Evolutionary conservation across 2,329 filamentous ascomycete genomes (phyloP).

Genomic region (Leptodontidium sp.): DNA sequence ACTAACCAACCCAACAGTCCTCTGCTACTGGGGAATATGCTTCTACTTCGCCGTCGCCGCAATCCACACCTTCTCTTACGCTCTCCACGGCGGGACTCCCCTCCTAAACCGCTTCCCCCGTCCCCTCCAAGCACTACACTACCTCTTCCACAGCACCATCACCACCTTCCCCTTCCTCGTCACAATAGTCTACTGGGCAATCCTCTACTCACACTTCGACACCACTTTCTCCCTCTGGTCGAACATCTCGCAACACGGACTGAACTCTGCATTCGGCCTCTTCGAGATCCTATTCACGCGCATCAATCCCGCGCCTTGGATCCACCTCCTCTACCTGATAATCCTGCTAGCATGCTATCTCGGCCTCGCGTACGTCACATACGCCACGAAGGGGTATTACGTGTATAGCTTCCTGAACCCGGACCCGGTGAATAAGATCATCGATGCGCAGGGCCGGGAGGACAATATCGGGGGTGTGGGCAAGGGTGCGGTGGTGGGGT

Average conservation of each 20-base stretch:
- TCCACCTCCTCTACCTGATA: constrained; percentile 73
- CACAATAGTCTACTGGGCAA: constrained; percentile 74
- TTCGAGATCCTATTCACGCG: constrained; percentile 77
- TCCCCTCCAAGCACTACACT: constrained; percentile 69
- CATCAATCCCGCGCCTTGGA: constrained; percentile 67
- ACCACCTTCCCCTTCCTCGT: constrained; percentile 73
- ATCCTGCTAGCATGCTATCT: constrained; percentile 78
- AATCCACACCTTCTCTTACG: constrained; percentile 75
- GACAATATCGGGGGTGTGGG: constrained; percentile 33
- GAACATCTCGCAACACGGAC: constrained; percentile 76
- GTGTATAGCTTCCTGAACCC: constrained; percentile 82
- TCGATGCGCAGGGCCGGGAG: constrained; percentile 25
- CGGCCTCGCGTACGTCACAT: constrained; percentile 76
- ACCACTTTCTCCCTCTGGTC: constrained; percentile 64
- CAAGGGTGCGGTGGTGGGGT: constrained; percentile 36
- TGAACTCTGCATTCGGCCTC: constrained; percentile 79
- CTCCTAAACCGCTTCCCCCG: constrained; percentile 68
- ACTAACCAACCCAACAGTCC: constrained; percentile 31
- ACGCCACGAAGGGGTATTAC: constrained; percentile 75
- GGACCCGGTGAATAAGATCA: constrained; percentile 14
- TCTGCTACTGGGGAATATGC: constrained; percentile 80
- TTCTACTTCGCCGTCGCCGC: constrained; percentile 79
- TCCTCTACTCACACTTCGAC: constrained; percentile 64
- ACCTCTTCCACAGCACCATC: constrained; percentile 69
- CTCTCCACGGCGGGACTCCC: constrained; percentile 59